Percentiles rank a stretch among this genome's conserved stretches.
These are phyloP conservation scores for Cruciata laevipes DNA, from an alignment of 257 asterid genomes.

Conservation along the genomic window DNA sequence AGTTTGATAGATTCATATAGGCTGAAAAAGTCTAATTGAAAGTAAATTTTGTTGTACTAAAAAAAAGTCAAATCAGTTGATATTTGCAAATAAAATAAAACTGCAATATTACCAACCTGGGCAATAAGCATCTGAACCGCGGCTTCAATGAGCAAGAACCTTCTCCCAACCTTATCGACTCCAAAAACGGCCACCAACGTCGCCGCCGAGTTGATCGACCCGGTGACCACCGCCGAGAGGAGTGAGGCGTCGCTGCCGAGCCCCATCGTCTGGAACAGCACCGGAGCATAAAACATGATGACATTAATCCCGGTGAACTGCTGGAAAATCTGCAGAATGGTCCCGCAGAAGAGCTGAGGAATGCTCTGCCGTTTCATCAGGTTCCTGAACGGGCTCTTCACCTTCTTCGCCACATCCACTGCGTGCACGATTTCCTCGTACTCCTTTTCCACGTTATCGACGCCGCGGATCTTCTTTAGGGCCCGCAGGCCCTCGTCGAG, in stretches of 20 bases:
- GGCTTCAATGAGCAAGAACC: constrained; percentile 31
- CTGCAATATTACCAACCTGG: constrained; percentile 20
- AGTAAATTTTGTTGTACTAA: no score
- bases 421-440: constrained; percentile 29
- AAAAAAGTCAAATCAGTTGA: no score
- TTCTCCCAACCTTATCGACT: constrained; percentile 39
- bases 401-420: constrained; percentile 19
- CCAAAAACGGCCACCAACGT: constrained; percentile 33
- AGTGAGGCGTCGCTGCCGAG: constrained; percentile 34
- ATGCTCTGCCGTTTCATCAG: constrained; percentile 25
- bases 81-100: no score
- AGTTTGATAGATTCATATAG: no score
- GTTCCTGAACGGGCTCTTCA: constrained; percentile 29
- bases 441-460: constrained; percentile 34
- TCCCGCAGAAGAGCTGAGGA: constrained; percentile 18
- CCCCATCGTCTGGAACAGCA: constrained; percentile 46
- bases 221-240: constrained; percentile 45
- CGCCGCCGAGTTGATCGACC: constrained; percentile 22
- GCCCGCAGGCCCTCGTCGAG: constrained; percentile 17
- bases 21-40: no score
- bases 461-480: constrained; percentile 33
- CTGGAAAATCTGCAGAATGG: constrained; percentile 37
- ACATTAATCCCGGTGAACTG: constrained; percentile 55
- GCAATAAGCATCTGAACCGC: constrained; percentile 38
- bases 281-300: constrained; percentile 52